phyloP scores from a whole-genome alignment of 257 asterid genomes.

The Henckelia pumila region DNA sequence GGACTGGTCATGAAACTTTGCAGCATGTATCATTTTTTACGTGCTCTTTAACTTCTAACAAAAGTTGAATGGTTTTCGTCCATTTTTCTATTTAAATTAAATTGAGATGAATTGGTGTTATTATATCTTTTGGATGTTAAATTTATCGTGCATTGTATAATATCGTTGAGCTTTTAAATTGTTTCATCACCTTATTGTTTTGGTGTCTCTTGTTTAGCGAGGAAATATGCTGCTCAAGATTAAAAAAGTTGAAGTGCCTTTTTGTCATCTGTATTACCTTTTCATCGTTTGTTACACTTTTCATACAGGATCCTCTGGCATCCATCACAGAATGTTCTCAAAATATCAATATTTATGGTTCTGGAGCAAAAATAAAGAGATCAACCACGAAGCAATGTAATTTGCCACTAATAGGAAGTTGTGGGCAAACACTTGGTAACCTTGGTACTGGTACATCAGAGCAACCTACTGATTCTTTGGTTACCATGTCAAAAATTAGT shows the following conservation, averaged over 20 bases:
- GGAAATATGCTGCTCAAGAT: conserved; percentile 10
- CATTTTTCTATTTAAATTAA: neutral
- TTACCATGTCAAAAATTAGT: conserved; percentile 45
- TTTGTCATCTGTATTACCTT: conserved; percentile 17
- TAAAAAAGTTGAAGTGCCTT: conserved; percentile 15
- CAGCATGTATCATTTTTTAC: no score
- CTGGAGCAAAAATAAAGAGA: conserved; percentile 89
- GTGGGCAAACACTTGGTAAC: conserved; percentile 24
- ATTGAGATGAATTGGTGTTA: conserved; percentile 1
- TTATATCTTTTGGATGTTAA: conserved; percentile 18
- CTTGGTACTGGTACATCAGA: conserved; percentile 42
- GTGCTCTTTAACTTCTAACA: neutral
- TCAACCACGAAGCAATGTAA: conserved; percentile 44
- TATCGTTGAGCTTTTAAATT: conserved; percentile 12
- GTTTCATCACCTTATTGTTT: conserved; percentile 16
- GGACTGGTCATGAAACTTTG: no score
- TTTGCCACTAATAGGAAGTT: conserved; percentile 38
- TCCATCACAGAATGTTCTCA: conserved; percentile 38
- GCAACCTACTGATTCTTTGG: conserved; percentile 71
- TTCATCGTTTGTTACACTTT: conserved; percentile 9
- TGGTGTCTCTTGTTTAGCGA: conserved; percentile 17
- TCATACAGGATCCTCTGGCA: conserved; percentile 56
- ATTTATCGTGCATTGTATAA: neutral
- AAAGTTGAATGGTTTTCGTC: conserved; percentile 1
- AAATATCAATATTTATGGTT: conserved; percentile 37